phyloP scores from a whole-genome alignment of 1,284 basidiomycete species.

The Ganoderma sinense region DNA sequence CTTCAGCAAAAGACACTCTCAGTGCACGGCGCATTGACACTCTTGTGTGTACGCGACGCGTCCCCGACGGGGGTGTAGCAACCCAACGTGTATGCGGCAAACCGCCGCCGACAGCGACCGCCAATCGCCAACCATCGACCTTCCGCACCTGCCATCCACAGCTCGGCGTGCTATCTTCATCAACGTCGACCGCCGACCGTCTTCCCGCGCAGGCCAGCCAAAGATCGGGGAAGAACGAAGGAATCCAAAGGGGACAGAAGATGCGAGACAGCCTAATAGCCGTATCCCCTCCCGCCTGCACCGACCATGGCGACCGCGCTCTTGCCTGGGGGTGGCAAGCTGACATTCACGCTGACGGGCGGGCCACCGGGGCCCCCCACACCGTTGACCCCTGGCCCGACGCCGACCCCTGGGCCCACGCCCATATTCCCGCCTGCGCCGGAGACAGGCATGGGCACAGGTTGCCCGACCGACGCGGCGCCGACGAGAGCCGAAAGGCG shows the following conservation, averaged over 20 bases:
- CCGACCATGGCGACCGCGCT: conserved; percentile 38
- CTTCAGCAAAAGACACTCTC: neutral
- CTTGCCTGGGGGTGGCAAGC: conserved; percentile 41
- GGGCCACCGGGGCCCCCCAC: conserved; percentile 36
- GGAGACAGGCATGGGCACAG: conserved; percentile 34
- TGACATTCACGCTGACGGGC: conserved; percentile 55
- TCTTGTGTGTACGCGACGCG: neutral
- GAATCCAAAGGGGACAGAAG: conserved; percentile 56
- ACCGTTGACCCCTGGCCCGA: conserved; percentile 39
- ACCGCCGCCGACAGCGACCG: neutral
- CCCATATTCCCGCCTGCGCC: conserved; percentile 19
- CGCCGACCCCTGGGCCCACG: conserved; percentile 29
- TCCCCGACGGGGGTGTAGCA: neutral
- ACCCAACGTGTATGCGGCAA: conserved; percentile 23
- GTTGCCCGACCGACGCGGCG: conserved; percentile 56
- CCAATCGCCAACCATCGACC: conserved; percentile 3
- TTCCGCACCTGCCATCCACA: conserved; percentile 6
- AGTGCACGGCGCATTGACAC: neutral
- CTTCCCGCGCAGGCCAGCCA: conserved; percentile 2
- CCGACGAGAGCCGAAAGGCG: conserved; percentile 77
- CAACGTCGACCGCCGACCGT: neutral
- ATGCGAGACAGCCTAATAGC: conserved; percentile 36
- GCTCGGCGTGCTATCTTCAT: conserved; percentile 18
- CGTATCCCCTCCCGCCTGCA: conserved; percentile 39
- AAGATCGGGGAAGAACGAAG: conserved; percentile 37